phyloP scores from a whole-genome alignment of 805 yeast genomes.

The Candida multigemmis region DNA sequence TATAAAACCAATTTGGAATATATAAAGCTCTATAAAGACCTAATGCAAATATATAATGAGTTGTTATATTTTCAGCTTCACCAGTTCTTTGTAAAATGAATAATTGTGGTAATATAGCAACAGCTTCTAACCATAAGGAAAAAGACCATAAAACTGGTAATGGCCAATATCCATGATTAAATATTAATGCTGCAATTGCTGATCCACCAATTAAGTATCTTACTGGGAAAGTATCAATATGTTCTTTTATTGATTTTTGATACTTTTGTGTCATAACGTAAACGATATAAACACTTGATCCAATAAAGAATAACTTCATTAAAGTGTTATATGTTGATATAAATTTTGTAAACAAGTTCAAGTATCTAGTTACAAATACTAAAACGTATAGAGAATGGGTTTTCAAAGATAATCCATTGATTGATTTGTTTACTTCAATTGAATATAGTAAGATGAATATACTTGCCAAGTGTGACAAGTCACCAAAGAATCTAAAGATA shows the following conservation, averaged over 20 bases:
- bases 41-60: constrained; percentile 88
- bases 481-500: constrained; percentile 47
- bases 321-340: constrained; percentile 65
- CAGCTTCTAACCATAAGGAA: constrained; percentile 85
- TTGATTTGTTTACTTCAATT: constrained; percentile 54
- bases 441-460: constrained; percentile 68
- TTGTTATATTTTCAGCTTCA: constrained; percentile 77
- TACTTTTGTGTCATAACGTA: constrained; percentile 59
- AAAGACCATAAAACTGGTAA: constrained; percentile 78
- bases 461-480: constrained; percentile 74
- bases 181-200: constrained; percentile 43
- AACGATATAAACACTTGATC: constrained; percentile 65
- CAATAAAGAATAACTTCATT: constrained; percentile 78
- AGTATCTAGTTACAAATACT: constrained; percentile 30
- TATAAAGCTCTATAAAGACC: constrained; percentile 86
- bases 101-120: constrained; percentile 88
- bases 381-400: constrained; percentile 69
- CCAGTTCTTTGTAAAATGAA: constrained; percentile 86
- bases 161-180: constrained; percentile 55
- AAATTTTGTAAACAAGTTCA: constrained; percentile 39
- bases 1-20: constrained; percentile 91
- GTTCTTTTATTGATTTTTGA: constrained; percentile 52
- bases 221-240: constrained; percentile 61
- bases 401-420: constrained; percentile 80
- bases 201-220: constrained; percentile 63